Percentiles rank a stretch among this genome's conserved stretches.
Evolutionary conservation across 2,329 filamentous ascomycete species (phyloP).

Genomic region (Cadophora luteo-olivacea): DNA sequence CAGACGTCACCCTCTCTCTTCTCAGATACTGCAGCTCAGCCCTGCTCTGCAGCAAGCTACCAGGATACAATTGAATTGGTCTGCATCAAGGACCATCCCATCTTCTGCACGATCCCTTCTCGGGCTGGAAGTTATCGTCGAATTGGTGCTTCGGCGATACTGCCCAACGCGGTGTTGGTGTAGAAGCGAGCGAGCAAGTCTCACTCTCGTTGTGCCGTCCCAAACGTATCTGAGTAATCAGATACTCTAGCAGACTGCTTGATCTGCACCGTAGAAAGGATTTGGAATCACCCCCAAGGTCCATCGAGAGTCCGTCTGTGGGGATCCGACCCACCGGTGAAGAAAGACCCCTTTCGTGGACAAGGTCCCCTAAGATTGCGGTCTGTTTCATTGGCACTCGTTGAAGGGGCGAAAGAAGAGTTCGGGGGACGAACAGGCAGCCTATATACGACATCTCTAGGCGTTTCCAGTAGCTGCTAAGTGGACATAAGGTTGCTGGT

Average conservation of each 20-base stretch:
- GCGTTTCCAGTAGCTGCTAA: constrained; percentile 32
- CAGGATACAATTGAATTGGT: constrained; percentile 28
- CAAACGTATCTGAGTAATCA: constrained; percentile 23
- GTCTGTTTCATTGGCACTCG: constrained; percentile 27
- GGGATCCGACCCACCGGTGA: constrained; percentile 6
- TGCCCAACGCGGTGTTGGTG: constrained; percentile 15
- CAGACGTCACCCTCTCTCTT: constrained; percentile 9
- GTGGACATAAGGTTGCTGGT: constrained; percentile 38
- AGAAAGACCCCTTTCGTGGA: constrained; percentile 10
- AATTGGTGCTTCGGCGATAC: constrained; percentile 13
- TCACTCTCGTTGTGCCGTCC: constrained; percentile 7
- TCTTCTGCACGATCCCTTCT: constrained; percentile 14
- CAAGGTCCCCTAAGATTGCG: constrained; percentile 22
- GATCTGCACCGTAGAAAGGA: constrained; percentile 21
- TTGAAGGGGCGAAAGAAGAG: constrained; percentile 29
- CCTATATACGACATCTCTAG: constrained; percentile 37
- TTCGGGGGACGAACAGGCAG: constrained; percentile 28
- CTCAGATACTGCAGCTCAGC: constrained; percentile 19
- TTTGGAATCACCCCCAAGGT: constrained; percentile 22
- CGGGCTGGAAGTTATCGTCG: constrained; percentile 1
- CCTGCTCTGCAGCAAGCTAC: constrained; percentile 21
- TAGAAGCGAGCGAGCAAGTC: constrained; percentile 2
- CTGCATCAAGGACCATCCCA: constrained; percentile 12
- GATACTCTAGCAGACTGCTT: constrained; percentile 15
- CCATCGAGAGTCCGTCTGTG: constrained; percentile 15